phyloP scores from a whole-genome alignment of 2,329 filamentous ascomycete species.

The Conoideocrella luteorostrata region DNA sequence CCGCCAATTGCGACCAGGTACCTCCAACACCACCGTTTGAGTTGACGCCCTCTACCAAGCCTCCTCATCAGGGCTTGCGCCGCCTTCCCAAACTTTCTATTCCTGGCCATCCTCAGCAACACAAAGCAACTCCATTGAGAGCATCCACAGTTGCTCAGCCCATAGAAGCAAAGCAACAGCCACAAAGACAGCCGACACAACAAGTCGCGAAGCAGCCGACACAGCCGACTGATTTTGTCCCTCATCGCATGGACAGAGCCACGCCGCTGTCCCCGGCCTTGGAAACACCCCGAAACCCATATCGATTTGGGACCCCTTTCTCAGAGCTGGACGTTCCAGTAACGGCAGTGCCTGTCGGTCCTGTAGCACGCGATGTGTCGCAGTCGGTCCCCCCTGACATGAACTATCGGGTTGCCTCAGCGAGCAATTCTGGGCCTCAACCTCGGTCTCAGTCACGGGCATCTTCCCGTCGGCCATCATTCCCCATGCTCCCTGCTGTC shows the following conservation, averaged over 20 bases:
- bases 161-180: conserved; percentile 15
- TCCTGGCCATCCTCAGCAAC: conserved; percentile 32
- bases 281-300: conserved; percentile 52
- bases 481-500: conserved; percentile 62
- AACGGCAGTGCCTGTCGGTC: conserved; percentile 63
- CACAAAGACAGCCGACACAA: conserved; percentile 19
- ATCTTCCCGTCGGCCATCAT: conserved; percentile 59
- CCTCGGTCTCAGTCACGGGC: conserved; percentile 47
- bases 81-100: conserved; percentile 58
- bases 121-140: conserved; percentile 20
- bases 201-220: conserved; percentile 11
- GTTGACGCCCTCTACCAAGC: conserved; percentile 42
- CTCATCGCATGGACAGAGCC: conserved; percentile 46
- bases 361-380: conserved; percentile 70
- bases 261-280: conserved; percentile 49
- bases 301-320: conserved; percentile 78
- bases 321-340: conserved; percentile 87
- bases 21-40: conserved; percentile 65
- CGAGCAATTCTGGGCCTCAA: conserved; percentile 23
- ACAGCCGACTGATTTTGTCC: conserved; percentile 32
- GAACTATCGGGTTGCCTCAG: conserved; percentile 57
- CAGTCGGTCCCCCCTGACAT: conserved; percentile 94
- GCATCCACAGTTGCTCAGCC: conserved; percentile 22
- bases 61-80: conserved; percentile 50
- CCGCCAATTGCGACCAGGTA: conserved; percentile 43